Percentiles rank a stretch among this genome's conserved stretches.
Evolutionary conservation across 1,284 basidiomycete species (phyloP).

Genomic region (Cutaneotrichosporon sp.): DNA sequence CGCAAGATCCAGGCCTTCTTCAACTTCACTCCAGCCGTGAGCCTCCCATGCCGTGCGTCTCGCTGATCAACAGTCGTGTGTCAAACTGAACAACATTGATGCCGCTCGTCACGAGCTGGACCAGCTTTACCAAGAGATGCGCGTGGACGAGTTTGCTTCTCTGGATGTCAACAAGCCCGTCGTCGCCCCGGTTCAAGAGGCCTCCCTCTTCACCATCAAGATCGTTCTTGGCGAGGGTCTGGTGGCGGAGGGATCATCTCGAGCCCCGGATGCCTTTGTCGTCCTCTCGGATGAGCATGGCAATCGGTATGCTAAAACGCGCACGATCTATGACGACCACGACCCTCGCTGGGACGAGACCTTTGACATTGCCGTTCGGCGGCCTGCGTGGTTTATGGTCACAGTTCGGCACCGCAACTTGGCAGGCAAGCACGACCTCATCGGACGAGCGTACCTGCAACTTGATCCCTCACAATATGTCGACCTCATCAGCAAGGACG

Average conservation of each 20-base stretch:
- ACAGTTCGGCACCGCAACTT: slow-evolving; percentile 88
- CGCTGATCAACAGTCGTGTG: slow-evolving; percentile 68
- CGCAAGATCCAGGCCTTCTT: slow-evolving; percentile 69
- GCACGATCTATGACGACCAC: slow-evolving; percentile 90
- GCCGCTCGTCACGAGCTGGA: slow-evolving; percentile 87
- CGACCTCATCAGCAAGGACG: slow-evolving; percentile 86
- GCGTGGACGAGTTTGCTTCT: slow-evolving; percentile 83
- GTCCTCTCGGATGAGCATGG: slow-evolving; percentile 93
- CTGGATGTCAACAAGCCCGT: slow-evolving; percentile 61
- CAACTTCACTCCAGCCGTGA: slow-evolving; percentile 76
- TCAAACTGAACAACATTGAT: slow-evolving; percentile 97
- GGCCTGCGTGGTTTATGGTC: slow-evolving; percentile 91
- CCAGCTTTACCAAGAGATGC: slow-evolving; percentile 87
- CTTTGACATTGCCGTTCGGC: slow-evolving; percentile 82
- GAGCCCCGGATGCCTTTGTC: slow-evolving; percentile 75
- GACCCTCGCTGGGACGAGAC: slow-evolving; percentile 97
- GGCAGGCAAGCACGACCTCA: slow-evolving; percentile 84
- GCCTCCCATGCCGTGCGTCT: slow-evolving; percentile 20
- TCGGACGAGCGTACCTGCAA: slow-evolving; percentile 89
- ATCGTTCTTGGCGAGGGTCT: slow-evolving; percentile 85
- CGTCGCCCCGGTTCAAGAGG: slow-evolving; percentile 61
- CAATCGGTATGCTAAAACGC: slow-evolving; percentile 86
- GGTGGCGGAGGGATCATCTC: slow-evolving; percentile 67
- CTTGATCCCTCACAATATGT: slow-evolving; percentile 86
- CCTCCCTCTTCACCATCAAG: slow-evolving; percentile 92